A percentile compares a stretch with the other conserved stretches of the same genome.
These are phyloP conservation scores for Talaromyces sp. DNA, from an alignment of 2,329 filamentous ascomycete genomes.

Conservation along the genomic window DNA sequence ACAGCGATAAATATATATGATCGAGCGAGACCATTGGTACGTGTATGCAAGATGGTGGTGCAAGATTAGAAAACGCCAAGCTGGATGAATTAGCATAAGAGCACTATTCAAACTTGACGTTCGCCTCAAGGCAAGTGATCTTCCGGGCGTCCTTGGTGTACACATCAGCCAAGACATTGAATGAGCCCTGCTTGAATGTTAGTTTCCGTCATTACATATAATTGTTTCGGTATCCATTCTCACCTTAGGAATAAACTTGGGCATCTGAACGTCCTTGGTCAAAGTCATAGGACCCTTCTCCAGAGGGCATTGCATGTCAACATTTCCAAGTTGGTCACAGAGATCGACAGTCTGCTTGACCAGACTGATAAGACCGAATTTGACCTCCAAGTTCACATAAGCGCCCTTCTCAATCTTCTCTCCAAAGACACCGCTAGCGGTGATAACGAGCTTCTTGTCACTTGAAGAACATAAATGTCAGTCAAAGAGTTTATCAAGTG, in stretches of 20 bases:
- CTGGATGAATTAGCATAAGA: background rate
- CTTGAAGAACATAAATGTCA: slow-evolving; percentile 52
- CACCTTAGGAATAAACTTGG: slow-evolving; percentile 85
- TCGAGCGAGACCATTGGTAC: background rate
- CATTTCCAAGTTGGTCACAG: slow-evolving; percentile 85
- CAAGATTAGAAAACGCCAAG: background rate
- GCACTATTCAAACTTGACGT: slow-evolving; percentile 34
- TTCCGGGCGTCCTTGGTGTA: slow-evolving; percentile 70
- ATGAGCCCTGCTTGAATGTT: slow-evolving; percentile 68
- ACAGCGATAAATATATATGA: background rate
- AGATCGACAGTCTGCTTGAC: slow-evolving; percentile 80
- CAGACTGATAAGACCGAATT: slow-evolving; percentile 90
- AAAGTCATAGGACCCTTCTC: slow-evolving; percentile 74
- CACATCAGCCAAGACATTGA: slow-evolving; percentile 86
- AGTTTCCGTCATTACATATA: slow-evolving; percentile 1
- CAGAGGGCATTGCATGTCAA: slow-evolving; percentile 86
- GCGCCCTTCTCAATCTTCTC: slow-evolving; percentile 76
- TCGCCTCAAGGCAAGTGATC: slow-evolving; percentile 84
- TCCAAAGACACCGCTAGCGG: slow-evolving; percentile 73
- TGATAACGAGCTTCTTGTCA: slow-evolving; percentile 75
- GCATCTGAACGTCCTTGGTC: slow-evolving; percentile 81
- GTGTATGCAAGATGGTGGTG: slow-evolving; percentile 6
- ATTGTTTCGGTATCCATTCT: slow-evolving; percentile 40
- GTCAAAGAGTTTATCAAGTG: too few species aligned
- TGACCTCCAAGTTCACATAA: slow-evolving; percentile 80